phyloP scores from a whole-genome alignment of 1,139 yeast genomes.

The Geotrichum aggregatum region DNA sequence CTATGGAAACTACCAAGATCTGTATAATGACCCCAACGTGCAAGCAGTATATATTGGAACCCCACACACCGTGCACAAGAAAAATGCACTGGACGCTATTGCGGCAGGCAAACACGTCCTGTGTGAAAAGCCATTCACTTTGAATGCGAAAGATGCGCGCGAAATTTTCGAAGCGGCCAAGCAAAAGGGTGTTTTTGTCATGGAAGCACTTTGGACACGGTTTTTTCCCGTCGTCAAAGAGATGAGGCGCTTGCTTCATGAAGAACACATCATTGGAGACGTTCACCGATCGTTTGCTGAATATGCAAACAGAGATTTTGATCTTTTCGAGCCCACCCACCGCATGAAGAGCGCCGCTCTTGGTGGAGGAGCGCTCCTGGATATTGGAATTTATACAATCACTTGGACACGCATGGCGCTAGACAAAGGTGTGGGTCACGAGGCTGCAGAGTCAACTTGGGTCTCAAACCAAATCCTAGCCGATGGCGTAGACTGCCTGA shows the following conservation, averaged over 20 bases:
- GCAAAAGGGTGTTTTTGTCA: constrained; percentile 46
- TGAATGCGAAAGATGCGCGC: constrained; percentile 48
- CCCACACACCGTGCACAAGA: constrained; percentile 55
- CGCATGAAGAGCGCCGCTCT: constrained; percentile 42
- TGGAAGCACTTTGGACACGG: constrained; percentile 68
- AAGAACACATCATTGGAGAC: constrained; percentile 48
- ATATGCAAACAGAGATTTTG: constrained; percentile 35
- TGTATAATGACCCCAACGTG: constrained; percentile 46
- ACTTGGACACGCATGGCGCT: constrained; percentile 42
- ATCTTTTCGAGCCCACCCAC: constrained; percentile 39
- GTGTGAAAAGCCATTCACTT: constrained; percentile 60
- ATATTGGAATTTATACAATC: constrained; percentile 55
- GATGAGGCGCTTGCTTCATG: constrained; percentile 44
- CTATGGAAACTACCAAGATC: constrained; percentile 39
- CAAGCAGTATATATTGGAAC: constrained; percentile 57
- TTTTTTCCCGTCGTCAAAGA: constrained; percentile 51
- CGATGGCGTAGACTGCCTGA: constrained; percentile 36
- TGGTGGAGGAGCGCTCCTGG: constrained; percentile 61
- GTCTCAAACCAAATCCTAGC: constrained; percentile 25
- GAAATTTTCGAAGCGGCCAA: constrained; percentile 48
- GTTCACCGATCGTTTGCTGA: constrained; percentile 44
- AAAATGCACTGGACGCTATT: constrained; percentile 49
- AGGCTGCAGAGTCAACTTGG: constrained; percentile 27
- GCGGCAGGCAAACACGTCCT: constrained; percentile 54
- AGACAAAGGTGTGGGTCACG: constrained; percentile 34